A percentile compares a stretch with the other conserved stretches of the same genome.
Conservation (phyloP, 345 rosid species). For the Rubroshorea leprosula region DNA sequence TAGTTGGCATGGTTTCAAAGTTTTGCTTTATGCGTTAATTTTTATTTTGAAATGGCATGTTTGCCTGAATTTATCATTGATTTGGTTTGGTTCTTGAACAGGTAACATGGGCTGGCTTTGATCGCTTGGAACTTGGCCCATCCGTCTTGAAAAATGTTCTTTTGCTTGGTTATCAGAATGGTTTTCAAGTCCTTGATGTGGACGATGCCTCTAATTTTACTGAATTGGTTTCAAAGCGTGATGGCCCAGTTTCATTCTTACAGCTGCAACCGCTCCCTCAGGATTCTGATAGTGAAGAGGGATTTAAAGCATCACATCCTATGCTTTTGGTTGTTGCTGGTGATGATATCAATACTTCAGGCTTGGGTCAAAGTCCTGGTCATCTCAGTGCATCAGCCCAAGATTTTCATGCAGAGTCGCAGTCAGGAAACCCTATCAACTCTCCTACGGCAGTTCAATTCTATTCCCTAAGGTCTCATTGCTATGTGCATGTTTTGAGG, state of each 20-base stretch:
- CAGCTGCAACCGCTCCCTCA: slow-evolving; percentile 80
- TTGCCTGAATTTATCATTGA: not conserved
- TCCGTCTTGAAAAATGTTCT: slow-evolving; percentile 57
- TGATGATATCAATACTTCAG: slow-evolving; percentile 42
- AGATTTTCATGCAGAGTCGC: slow-evolving; percentile 48
- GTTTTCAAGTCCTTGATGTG: slow-evolving; percentile 93
- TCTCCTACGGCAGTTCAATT: slow-evolving; percentile 75
- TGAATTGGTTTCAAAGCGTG: slow-evolving; percentile 79
- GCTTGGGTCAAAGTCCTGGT: slow-evolving; percentile 34
- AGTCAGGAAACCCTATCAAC: slow-evolving; percentile 39
- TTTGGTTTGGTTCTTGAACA: slow-evolving; percentile 17
- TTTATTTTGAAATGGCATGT: not conserved
- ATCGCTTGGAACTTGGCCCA: slow-evolving; percentile 65
- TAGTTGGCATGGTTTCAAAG: too few relatives aligned
- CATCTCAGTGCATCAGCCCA: slow-evolving; percentile 36
- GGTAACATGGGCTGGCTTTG: slow-evolving; percentile 99
- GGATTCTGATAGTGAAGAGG: slow-evolving; percentile 48
- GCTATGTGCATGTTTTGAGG: slow-evolving; percentile 79
- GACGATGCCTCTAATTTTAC: slow-evolving; percentile 80
- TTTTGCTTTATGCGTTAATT: too few relatives aligned
- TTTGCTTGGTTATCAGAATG: slow-evolving; percentile 92
- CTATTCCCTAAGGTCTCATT: slow-evolving; percentile 77
- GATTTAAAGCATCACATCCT: slow-evolving; percentile 71
- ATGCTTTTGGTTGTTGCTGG: slow-evolving; percentile 78
- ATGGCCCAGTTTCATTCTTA: slow-evolving; percentile 89